Conservation (phyloP, 2,329 filamentous ascomycete genomes). For the Setomelanomma holmii region DNA sequence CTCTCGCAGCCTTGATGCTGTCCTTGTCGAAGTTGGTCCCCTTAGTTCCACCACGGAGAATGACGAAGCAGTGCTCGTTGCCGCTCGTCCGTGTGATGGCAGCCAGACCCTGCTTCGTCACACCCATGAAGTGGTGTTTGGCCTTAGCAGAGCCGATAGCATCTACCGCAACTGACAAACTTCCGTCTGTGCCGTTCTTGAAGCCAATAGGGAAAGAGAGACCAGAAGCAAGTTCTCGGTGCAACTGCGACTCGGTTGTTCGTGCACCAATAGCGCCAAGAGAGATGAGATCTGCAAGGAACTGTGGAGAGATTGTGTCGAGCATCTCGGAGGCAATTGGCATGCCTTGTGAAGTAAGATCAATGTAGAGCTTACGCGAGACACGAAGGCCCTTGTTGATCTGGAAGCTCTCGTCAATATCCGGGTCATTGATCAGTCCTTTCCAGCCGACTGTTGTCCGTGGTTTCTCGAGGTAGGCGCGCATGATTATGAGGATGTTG, state of each 20-base stretch:
- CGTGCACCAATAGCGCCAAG: slow-evolving; percentile 94
- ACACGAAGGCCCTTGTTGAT: slow-evolving; percentile 98
- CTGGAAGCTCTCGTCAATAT: slow-evolving; percentile 95
- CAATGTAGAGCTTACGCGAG: slow-evolving; percentile 90
- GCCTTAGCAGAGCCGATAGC: slow-evolving; percentile 83
- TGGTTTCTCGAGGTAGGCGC: slow-evolving; percentile 98
- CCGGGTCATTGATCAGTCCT: slow-evolving; percentile 97
- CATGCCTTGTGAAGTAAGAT: slow-evolving; percentile 85
- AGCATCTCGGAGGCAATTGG: slow-evolving; percentile 98
- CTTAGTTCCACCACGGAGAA: slow-evolving; percentile 87
- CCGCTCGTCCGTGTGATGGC: slow-evolving; percentile 92
- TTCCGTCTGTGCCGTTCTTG: slow-evolving; percentile 98
- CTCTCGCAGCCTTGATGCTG: slow-evolving; percentile 79
- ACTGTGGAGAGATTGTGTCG: slow-evolving; percentile 98
- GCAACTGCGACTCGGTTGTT: slow-evolving; percentile 95
- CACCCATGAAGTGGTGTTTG: slow-evolving; percentile 97
- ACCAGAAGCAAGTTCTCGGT: slow-evolving; percentile 93
- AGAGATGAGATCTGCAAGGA: slow-evolving; percentile 93
- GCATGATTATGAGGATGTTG: slow-evolving; percentile 94
- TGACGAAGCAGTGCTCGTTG: slow-evolving; percentile 97
- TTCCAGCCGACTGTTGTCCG: slow-evolving; percentile 99
- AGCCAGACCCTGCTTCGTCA: slow-evolving; percentile 95
- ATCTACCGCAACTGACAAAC: slow-evolving; percentile 88
- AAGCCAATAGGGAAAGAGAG: slow-evolving; percentile 98
- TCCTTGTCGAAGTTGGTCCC: slow-evolving; percentile 94